Percentiles rank a stretch among this genome's conserved stretches.
These are phyloP conservation scores for Calonectria ilicicola DNA, from an alignment of 2,329 filamentous ascomycete genomes.

Conservation along the genomic window DNA sequence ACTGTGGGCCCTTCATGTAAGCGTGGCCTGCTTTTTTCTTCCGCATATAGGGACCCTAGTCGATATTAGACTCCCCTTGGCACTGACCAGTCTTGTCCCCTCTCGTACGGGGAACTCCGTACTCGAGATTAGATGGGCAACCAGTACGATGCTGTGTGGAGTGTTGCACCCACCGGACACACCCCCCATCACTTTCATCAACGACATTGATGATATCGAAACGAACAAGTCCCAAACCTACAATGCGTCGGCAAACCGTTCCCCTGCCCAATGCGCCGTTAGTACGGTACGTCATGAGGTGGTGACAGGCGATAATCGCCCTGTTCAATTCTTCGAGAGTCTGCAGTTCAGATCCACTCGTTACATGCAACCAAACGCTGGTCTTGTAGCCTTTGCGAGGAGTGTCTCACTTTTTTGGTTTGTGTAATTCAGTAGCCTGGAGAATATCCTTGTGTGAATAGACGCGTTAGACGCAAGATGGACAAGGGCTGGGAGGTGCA, in stretches of 20 bases:
- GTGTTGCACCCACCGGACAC: neutral
- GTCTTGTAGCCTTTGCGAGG: neutral
- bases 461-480: conserved; percentile 26
- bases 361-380: neutral
- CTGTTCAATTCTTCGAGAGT: neutral
- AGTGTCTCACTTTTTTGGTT: neutral
- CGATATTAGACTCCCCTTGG: conserved; percentile 22
- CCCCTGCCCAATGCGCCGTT: neutral
- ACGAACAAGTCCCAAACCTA: conserved; percentile 11
- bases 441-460: conserved; percentile 14
- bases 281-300: neutral
- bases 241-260: conserved; percentile 7
- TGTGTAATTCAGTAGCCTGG: conserved; percentile 10
- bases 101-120: conserved; percentile 15
- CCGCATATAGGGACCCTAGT: conserved; percentile 30
- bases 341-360: neutral
- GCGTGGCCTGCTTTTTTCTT: conserved; percentile 38
- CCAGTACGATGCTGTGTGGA: conserved; percentile 15
- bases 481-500: conserved; percentile 13
- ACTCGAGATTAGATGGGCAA: conserved; percentile 17
- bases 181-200: conserved; percentile 15
- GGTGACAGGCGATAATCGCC: neutral
- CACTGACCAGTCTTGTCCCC: neutral
- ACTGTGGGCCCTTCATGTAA: conserved; percentile 34
- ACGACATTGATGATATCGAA: conserved; percentile 12